Evolutionary conservation across 306 rosid species (phyloP).

Genomic region (Acacia confusa): DNA sequence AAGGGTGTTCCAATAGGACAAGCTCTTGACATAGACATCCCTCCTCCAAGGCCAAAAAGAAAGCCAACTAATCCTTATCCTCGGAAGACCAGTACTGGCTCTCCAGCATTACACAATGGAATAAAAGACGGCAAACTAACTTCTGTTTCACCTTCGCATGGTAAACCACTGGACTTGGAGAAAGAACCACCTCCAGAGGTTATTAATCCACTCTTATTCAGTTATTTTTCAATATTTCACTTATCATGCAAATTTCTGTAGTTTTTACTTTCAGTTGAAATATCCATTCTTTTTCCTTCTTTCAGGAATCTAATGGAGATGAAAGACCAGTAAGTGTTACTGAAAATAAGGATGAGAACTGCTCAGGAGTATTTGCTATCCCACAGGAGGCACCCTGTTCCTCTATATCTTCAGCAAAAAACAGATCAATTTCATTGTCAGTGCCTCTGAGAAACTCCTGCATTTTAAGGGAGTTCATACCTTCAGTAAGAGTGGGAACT

Average conservation of each 20-base stretch:
- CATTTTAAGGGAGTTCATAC: conserved; percentile 59
- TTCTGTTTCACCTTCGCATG: conserved; percentile 53
- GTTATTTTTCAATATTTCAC: neutral
- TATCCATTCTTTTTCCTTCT: conserved; percentile 23
- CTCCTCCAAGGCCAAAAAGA: conserved; percentile 97
- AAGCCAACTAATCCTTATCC: conserved; percentile 95
- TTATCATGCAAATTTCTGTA: neutral
- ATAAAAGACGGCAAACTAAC: conserved; percentile 63
- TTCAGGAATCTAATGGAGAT: conserved; percentile 57
- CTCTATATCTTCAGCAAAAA: conserved; percentile 60
- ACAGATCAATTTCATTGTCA: conserved; percentile 40
- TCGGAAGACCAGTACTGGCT: conserved; percentile 58
- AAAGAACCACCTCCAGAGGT: conserved; percentile 75
- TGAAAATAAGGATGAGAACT: conserved; percentile 58
- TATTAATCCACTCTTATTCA: conserved; percentile 20
- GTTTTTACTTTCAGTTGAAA: conserved; percentile 25
- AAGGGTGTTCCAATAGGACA: conserved; percentile 75
- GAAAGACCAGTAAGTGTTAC: conserved; percentile 47
- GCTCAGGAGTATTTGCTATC: conserved; percentile 51
- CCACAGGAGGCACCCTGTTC: conserved; percentile 59
- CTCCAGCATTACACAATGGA: conserved; percentile 52
- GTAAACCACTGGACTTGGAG: conserved; percentile 66
- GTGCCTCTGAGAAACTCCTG: conserved; percentile 44
- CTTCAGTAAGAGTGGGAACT: conserved; percentile 54
- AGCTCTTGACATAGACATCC: conserved; percentile 80